Evolutionary conservation across 2,329 filamentous ascomycete species (phyloP).

Genomic region (Phaeomoniella chlamydospora): DNA sequence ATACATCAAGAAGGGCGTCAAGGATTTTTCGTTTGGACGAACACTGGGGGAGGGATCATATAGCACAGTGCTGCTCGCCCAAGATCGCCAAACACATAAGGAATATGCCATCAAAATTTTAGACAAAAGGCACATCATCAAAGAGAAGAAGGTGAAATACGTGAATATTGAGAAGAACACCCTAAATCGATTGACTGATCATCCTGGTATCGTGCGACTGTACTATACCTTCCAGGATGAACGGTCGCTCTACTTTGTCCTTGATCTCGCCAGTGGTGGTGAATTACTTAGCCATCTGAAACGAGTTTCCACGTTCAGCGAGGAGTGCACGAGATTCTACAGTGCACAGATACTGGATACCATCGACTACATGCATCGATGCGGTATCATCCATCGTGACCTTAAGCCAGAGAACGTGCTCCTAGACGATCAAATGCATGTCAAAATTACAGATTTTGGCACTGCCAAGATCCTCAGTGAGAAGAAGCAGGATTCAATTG

Average conservation of each 20-base stretch:
- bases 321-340: constrained; percentile 90
- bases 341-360: constrained; percentile 90
- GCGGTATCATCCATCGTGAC: constrained; percentile 91
- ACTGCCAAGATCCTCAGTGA: constrained; percentile 81
- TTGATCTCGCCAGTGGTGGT: constrained; percentile 83
- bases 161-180: constrained; percentile 99
- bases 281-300: constrained; percentile 88
- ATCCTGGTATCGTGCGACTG: constrained; percentile 87
- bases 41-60: constrained; percentile 93
- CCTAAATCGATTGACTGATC: constrained; percentile 85
- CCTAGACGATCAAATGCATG: constrained; percentile 87
- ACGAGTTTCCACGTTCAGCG: constrained; percentile 84
- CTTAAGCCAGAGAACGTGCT: constrained; percentile 95
- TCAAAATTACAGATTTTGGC: constrained; percentile 98
- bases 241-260: constrained; percentile 85
- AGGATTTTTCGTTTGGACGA: constrained; percentile 87
- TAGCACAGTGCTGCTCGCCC: constrained; percentile 86
- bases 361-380: constrained; percentile 94
- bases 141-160: constrained; percentile 99
- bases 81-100: constrained; percentile 82
- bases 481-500: constrained; percentile 19
- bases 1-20: constrained; percentile 89
- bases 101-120: constrained; percentile 98
- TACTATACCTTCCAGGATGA: constrained; percentile 99
- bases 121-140: constrained; percentile 98